Evolutionary conservation across 2,329 filamentous ascomycete species (phyloP), one percentile per base, ranked within the genome.

Genomic region (Hysterium pulicare): DNA sequence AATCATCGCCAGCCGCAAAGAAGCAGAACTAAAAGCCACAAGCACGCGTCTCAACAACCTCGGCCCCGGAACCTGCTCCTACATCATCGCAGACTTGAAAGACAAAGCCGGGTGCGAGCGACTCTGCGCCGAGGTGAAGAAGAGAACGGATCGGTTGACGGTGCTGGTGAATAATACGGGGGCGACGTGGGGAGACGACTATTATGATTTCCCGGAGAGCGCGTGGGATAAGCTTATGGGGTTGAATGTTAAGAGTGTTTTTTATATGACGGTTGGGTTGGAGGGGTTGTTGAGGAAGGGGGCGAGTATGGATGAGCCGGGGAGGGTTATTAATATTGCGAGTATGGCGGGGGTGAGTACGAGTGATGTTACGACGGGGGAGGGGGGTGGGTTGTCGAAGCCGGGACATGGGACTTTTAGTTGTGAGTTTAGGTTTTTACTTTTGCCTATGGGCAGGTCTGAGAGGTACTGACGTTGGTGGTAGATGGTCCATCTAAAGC

Each of bases 141-240:
- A 73, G 56, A 64, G 67, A 8, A 59, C 59, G 2, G 64, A 67
- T 28, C 52, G 61, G 10, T 41, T 77, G 61, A 76, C 59, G 50
- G 71, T 77, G 19, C 60, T 77, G 16, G 65, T 78, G 40, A 77
- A 78, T 54, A 77, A 77, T 51, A 74, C 74, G 7, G 75, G 75
- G 13, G 75, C 71, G 7, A 75, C 73, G 40, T 78, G 75, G 69
- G 77, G 76, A 8, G 77, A 72, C 20, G 72, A 76, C 21, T 80
- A 79, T 56, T 74, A 78, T 46, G 70, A 79, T 57, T 81, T 78
- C 51, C 76, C 76, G 0, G 76, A 78, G 47, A 67, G 71, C 35
- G 78, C 74, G 31, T 81, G 77, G 75, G 77, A 78, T 49, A 76
- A 79, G 49, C 66, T 81, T 17, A 74, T 78, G 50, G 73, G 71